These are phyloP conservation scores for Fistulinella prunicolor DNA, from an alignment of 768 basidiomycete species.

Conservation along the genomic window DNA sequence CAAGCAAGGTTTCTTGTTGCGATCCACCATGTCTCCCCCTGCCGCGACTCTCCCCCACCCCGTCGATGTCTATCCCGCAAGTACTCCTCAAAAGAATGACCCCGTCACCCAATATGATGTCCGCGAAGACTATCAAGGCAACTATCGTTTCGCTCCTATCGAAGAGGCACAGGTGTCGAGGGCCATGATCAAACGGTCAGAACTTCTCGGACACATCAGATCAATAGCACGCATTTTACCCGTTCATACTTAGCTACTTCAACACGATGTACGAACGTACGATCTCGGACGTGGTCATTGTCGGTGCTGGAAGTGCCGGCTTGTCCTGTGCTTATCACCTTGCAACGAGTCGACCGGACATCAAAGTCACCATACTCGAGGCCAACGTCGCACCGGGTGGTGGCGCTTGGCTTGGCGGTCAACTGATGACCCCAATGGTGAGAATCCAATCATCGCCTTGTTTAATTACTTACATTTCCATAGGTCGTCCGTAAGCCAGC, in stretches of 20 bases:
- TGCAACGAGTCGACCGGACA: constrained; percentile 62
- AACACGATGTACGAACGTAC: constrained; percentile 68
- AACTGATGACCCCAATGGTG: constrained; percentile 80
- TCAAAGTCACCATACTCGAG: constrained; percentile 65
- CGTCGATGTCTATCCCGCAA: constrained; percentile 19
- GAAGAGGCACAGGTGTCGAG: constrained; percentile 73
- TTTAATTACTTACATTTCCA: not conserved
- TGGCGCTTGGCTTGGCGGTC: constrained; percentile 76
- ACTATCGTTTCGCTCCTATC: constrained; percentile 69
- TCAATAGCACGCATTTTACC: constrained; percentile 1
- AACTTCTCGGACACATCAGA: not conserved
- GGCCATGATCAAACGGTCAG: constrained; percentile 72
- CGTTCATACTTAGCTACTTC: constrained; percentile 53
- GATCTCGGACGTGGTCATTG: constrained; percentile 75
- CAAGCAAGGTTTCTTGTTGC: no score
- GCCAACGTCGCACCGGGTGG: constrained; percentile 79
- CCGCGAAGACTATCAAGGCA: constrained; percentile 48
- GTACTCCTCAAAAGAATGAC: constrained; percentile 25
- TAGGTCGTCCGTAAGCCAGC: constrained; percentile 79
- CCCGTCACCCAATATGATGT: constrained; percentile 17
- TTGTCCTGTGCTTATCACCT: constrained; percentile 74
- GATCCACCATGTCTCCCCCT: constrained; percentile 39
- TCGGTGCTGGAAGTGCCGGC: constrained; percentile 70
- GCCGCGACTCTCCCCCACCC: constrained; percentile 30
- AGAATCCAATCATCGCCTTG: not conserved